Base-by-base conservation (phyloP, 805 yeast species). In the Metschnikowia gruessii region DNA sequence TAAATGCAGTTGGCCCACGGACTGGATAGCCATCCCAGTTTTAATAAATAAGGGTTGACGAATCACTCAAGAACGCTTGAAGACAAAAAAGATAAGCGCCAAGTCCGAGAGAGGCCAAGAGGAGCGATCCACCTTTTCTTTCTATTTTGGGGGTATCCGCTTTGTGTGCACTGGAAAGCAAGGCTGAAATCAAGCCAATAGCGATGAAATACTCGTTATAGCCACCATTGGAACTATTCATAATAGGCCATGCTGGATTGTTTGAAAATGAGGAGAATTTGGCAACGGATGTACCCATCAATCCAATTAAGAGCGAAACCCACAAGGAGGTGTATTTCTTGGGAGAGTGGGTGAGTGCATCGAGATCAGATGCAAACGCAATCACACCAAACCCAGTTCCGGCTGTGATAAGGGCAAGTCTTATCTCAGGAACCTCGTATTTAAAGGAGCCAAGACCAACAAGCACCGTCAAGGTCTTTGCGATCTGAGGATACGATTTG, bases 231-330 rank as follows among this genome's bases (percentile, higher is more conserved):
- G 72, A 77, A 15, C 74, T 75, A 62, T 90, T 83, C 91, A 94
- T 83, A 42, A 91, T 85, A 24, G 98, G 95, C 99, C 99, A 94
- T 40, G 90, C 72, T 32, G 99, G 99, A 62, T 94, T 94, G 61
- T 91, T 91, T 2, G 98, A 81, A 67, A 79, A 85, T 57, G 76
- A 79, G 9, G 84, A 79, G 68, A 78, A 85, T 61, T 94, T 94
- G 16, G 87, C 72, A 26, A 87, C 78, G 1, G 90, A 79, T 1
- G 96, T 81, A 4, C 81, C 63, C 36, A 87, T 71, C 49, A 94
- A 73, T 15, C 99, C 99, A 22, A 86, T 50, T 1, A 81, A 62
- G 53, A 85, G 82, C 2, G 91, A 72, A 3, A 81, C 61, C 4
- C 81, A 70, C 53, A 78, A 80, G 36, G 76, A 74, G 43, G 69